Evolutionary conservation across 768 basidiomycete genomes (phyloP), one percentile per base, ranked within the genome.

Genomic region (Lanmaoa rubissima): DNA sequence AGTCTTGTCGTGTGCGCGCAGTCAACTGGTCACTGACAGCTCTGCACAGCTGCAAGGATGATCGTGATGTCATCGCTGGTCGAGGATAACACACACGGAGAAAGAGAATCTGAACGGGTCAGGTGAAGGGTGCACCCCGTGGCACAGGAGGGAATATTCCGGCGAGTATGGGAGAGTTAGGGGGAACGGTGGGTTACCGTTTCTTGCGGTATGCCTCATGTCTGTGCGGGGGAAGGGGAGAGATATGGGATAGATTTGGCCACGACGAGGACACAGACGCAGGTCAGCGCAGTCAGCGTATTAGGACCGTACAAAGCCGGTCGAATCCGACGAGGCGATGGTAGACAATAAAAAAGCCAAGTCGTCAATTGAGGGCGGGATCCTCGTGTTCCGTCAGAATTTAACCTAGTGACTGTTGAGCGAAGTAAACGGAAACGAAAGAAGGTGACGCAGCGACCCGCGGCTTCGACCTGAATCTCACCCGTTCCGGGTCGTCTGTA

Each of bases 401-500:
- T 24, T 24, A 2, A 24, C 21, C 21, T 2, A 24, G 21, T 24
- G 21, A 24, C n/a, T n/a, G 21, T 28, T 28, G 28, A 6, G 28
- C 4, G 4, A 28, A 28, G 28, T 28, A 6, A 28, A 28, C 21
- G 28, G 28, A 4, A 28, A 28, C 28, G 6, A 28, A 28, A 28
- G 28, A 28, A 6, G 4, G 28, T 6, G 6, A 28, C 21, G 21
- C 21, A 24, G 6, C 28, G 28, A 28, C 4, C 28, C 28, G 28
- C 28, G 6, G 28, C 28, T 4, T 28, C 21, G 21, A 24, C 21
- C 21, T 24, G 11, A 21, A 36, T 41, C 58, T 61, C 39, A 61
- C 42, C 21, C 38, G n/a, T n/a, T 26, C 36, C 67, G 89, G 87
- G 63, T 90, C 67, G 84, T 91, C 62, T 90, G 91, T 12, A 83